Conservation (phyloP, 495 filamentous ascomycete species). For the Penicillium soppii region DNA sequence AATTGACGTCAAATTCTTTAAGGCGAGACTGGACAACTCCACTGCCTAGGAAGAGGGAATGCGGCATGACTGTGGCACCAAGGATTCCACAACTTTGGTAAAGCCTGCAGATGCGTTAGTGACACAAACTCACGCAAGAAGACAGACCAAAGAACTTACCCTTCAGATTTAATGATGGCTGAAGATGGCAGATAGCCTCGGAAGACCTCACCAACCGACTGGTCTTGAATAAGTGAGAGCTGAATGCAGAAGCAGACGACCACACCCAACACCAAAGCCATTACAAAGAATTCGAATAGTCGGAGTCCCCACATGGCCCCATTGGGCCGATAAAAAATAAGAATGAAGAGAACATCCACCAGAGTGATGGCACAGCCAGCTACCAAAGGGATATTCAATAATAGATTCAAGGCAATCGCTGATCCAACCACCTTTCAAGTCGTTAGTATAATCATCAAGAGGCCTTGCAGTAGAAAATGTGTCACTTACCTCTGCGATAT, state of each 20-base stretch:
- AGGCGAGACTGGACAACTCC: slow-evolving; percentile 84
- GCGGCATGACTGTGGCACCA: slow-evolving; percentile 93
- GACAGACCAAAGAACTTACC: slow-evolving; percentile 35
- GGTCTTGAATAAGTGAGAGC: slow-evolving; percentile 71
- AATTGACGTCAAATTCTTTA: slow-evolving; percentile 67
- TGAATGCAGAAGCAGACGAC: slow-evolving; percentile 91
- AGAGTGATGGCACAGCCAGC: slow-evolving; percentile 87
- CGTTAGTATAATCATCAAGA: neutral
- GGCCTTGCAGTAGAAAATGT: neutral
- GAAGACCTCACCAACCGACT: slow-evolving; percentile 74
- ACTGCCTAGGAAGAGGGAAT: slow-evolving; percentile 85
- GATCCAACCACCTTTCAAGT: slow-evolving; percentile 74
- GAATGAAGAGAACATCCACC: slow-evolving; percentile 78
- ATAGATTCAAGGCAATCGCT: slow-evolving; percentile 84
- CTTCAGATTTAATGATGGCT: slow-evolving; percentile 66
- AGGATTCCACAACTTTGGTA: slow-evolving; percentile 93
- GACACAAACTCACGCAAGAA: neutral
- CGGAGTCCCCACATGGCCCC: slow-evolving; percentile 72
- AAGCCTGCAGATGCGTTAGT: slow-evolving; percentile 48
- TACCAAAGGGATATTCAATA: slow-evolving; percentile 77
- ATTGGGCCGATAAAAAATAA: slow-evolving; percentile 79
- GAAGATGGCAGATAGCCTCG: slow-evolving; percentile 78
- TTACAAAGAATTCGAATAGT: slow-evolving; percentile 79
- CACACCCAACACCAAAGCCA: slow-evolving; percentile 75
- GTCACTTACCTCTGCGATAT: slow-evolving; percentile 73